Evolutionary conservation across 1,284 basidiomycete genomes (phyloP).

Genomic region (Xerocomus minutiporus): DNA sequence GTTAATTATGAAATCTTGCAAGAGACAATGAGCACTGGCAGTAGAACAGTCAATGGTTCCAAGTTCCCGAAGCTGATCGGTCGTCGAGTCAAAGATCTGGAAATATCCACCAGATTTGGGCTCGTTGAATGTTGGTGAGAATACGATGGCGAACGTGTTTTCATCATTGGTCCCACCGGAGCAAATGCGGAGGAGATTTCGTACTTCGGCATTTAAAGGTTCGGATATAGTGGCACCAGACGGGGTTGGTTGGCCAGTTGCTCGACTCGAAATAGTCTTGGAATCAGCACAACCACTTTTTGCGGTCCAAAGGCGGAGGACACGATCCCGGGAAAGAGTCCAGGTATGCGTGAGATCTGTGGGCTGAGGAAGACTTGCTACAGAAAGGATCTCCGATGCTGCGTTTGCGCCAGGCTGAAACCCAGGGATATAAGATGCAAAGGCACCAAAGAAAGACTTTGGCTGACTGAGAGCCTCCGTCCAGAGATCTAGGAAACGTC

Average conservation of each 20-base stretch:
- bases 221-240: conserved; percentile 37
- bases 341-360: conserved; percentile 71
- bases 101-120: conserved; percentile 66
- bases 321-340: conserved; percentile 85
- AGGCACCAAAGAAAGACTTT: conserved; percentile 56
- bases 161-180: conserved; percentile 42
- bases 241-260: conserved; percentile 14
- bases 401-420: conserved; percentile 43
- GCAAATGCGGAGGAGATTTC: conserved; percentile 58
- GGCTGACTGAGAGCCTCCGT: conserved; percentile 59
- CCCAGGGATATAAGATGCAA: conserved; percentile 62
- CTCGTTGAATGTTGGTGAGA: conserved; percentile 61
- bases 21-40: conserved; percentile 59
- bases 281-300: conserved; percentile 65
- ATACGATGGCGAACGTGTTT: conserved; percentile 50
- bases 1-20: conserved; percentile 69
- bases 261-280: conserved; percentile 42
- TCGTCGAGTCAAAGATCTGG: conserved; percentile 51
- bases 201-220: conserved; percentile 53
- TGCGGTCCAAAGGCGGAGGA: conserved; percentile 77
- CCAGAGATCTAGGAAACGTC: conserved; percentile 53
- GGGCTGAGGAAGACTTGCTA: conserved; percentile 65
- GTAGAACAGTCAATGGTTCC: conserved; percentile 55
- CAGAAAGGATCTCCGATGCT: conserved; percentile 58
- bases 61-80: conserved; percentile 54